phyloP scores from a whole-genome alignment of 495 filamentous ascomycete genomes.

The Penicillium canescens region DNA sequence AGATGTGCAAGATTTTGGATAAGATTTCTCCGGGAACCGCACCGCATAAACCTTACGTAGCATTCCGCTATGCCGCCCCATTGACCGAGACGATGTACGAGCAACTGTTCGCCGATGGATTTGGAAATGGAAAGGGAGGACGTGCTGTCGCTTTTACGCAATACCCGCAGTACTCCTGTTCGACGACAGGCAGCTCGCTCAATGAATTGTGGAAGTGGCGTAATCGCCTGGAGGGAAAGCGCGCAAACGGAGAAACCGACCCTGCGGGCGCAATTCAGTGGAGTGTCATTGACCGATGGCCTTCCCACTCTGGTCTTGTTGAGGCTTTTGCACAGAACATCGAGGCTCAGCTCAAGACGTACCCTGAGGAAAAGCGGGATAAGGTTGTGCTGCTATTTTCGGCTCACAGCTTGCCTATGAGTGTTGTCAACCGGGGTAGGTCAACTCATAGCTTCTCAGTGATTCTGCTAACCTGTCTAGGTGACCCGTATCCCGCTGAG shows the following conservation, averaged over 20 bases:
- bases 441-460: neutral
- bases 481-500: conserved; percentile 95
- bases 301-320: conserved; percentile 83
- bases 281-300: conserved; percentile 99
- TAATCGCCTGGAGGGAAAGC: conserved; percentile 80
- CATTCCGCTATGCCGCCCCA: conserved; percentile 95
- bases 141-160: conserved; percentile 97
- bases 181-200: conserved; percentile 91
- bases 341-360: conserved; percentile 75
- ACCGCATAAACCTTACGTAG: conserved; percentile 97
- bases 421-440: conserved; percentile 86
- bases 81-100: conserved; percentile 92
- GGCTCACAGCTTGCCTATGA: conserved; percentile 95
- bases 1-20: conserved; percentile 97
- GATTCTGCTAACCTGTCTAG: conserved; percentile 39
- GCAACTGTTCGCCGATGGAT: conserved; percentile 79
- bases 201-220: conserved; percentile 99
- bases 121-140: conserved; percentile 81
- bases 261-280: conserved; percentile 74
- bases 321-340: conserved; percentile 91
- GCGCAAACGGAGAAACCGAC: conserved; percentile 47
- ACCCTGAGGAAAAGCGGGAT: conserved; percentile 74
- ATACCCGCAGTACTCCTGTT: conserved; percentile 99
- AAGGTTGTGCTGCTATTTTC: conserved; percentile 89
- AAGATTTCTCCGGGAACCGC: conserved; percentile 86